Base-by-base conservation (phyloP, 139 green algal species). In the Chlorella vulgaris region DNA sequence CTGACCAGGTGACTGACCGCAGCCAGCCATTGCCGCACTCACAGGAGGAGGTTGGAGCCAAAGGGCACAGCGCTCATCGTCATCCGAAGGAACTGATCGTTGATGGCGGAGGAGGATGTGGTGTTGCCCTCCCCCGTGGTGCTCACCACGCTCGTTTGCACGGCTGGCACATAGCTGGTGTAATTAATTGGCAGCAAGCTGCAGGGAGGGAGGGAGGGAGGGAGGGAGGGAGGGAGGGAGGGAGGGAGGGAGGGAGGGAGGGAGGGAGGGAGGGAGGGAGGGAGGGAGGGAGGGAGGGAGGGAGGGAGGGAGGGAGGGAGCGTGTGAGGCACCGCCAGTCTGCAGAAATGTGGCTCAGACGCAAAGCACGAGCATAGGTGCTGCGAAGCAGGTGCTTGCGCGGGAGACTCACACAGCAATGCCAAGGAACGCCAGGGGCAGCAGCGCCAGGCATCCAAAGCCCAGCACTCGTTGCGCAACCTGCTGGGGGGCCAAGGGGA, bases 381-480 rank as follows among this genome's bases (percentile, higher is more conserved):
- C 47, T 15, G n/a, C n/a, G n/a, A n/a, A n/a, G n/a, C n/a, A n/a
- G n/a, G n/a, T n/a, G n/a, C n/a, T n/a, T n/a, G n/a, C n/a, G n/a
- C n/a, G n/a, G n/a, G n/a, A n/a, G n/a, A 58, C 70, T 78, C 70
- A 78, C 70, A 79, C 73, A 35, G 29, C 73, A 3, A 79, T 35
- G 21, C 51, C 73, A 35, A 79, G 73, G 53, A 79, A 53, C 35
- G 73, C 43, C 22, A 79, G 51, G 19, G 73, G 73, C 7, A 67
- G 10, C 1, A 79, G 39, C 8, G n/a, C 31, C 5, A 69, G 22
- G 73, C 58, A 69, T 6, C 73, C 73, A 29, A 79, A 79, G 53
- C 73, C 73, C 0, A 79, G 40, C 6, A 79, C 28, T 24, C 73
- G 73, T 53, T 79, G 73, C 0, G 73, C 51, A 26, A 79, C 61